Base-by-base conservation (phyloP, 805 yeast genomes). In the Maudiozyma barnettii region DNA sequence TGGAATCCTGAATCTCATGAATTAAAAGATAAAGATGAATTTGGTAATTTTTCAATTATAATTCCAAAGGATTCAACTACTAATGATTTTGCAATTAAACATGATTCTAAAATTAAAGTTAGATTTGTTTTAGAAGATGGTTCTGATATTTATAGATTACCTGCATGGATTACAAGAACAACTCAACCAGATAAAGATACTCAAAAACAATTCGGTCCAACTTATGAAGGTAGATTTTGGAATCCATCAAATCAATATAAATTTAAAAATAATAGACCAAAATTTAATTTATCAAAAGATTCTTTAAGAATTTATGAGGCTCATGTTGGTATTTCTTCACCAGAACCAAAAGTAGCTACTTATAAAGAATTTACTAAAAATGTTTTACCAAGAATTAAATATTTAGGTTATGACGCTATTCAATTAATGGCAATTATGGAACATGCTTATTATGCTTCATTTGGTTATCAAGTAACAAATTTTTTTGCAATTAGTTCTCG, bases 391-490 rank as follows among this genome's bases (percentile, higher is more conserved):
- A 74, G 82, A 41, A 86, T 91, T 55, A 80, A 79, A 55, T 78
- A 82, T 52, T 73, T 90, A 50, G 97, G 97, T 35, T 91, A 91
- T 66, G 88, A 93, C 65, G 81, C 95, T 4, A 84, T 91, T 57
- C 99, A 91, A 68, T 73, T 91, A 60, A 91, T 91, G 99, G 97
- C 99, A 0, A 77, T 91, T 40, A 91, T 91, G 99, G 99, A 91
- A 67, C 99, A 91, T 64, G 98, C 99, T 1, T 91, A 91, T 64
- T 91, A 91, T 64, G 99, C 97, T 1, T 87, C 96, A 2, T 91
- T 91, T 64, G 99, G 99, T n/a, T 91, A 91, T 64, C 99, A 91
- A 66, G 81, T 91, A 23, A 90, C 98, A 20, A 85, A 83, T 50
- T 93, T 91, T 63, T 91, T 85, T 64, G 97, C 98, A 1, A 74